Conservation (phyloP, 495 filamentous ascomycete genomes). For the Tuber borchii region DNA sequence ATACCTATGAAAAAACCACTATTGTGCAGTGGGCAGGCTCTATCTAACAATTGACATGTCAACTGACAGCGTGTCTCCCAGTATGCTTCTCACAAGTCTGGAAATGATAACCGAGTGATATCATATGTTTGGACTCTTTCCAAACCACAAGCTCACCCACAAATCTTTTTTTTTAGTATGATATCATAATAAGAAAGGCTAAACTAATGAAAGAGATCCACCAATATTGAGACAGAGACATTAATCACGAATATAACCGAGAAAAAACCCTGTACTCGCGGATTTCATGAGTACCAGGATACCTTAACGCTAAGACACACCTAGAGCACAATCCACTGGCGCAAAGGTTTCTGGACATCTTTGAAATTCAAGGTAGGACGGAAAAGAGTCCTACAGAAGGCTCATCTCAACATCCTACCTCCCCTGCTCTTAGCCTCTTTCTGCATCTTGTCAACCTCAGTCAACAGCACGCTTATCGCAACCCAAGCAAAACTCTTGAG, state of each 20-base stretch:
- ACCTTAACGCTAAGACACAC: too few relatives aligned
- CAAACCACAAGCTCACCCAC: not conserved
- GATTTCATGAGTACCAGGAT: too few relatives aligned
- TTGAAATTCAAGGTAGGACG: not conserved
- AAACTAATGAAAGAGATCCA: not conserved
- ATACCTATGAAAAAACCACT: not conserved
- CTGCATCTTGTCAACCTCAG: slow-evolving; percentile 44
- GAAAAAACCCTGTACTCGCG: not conserved
- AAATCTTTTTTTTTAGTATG: not conserved
- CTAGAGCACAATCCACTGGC: too few relatives aligned
- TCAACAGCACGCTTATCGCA: slow-evolving; percentile 46
- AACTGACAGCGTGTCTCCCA: not conserved
- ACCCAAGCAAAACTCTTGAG: slow-evolving; percentile 50
- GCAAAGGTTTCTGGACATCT: too few relatives aligned
- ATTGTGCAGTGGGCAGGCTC: not conserved
- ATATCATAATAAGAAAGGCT: not conserved
- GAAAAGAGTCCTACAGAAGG: not conserved
- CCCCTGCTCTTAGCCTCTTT: slow-evolving; percentile 14
- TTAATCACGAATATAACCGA: not conserved
- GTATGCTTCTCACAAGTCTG: not conserved
- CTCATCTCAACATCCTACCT: not conserved
- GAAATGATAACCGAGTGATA: not conserved
- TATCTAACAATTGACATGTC: not conserved
- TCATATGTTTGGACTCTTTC: not conserved
- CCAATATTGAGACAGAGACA: not conserved